Base-by-base conservation (phyloP, 305 asterid genomes). In the Salvia sclarea region DNA sequence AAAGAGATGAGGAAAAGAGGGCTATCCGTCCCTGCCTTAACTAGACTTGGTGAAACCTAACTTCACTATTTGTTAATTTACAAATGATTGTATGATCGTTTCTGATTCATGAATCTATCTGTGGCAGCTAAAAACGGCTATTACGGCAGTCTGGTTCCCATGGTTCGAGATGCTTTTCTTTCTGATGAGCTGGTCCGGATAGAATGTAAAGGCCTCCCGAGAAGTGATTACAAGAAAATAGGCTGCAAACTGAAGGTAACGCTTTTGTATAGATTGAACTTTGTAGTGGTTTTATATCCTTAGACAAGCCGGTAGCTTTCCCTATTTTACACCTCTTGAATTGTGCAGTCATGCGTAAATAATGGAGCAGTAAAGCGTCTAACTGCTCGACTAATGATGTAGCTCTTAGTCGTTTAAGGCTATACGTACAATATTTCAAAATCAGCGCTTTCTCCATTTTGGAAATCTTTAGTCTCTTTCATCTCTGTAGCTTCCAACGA, bases 51-150 rank as follows among this genome's bases (percentile, higher is more conserved):
- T 92, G 82, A 44, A 43, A 50, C 43, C 79, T 61, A 4, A 14
- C 69, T 49, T 44, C 57, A 14, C 2, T 35, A 6, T 52, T 72
- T 43, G 50, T 58, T 56, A 60, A 33, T 35, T 25, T 33, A 35
- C 61, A 16, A 20, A 14, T 45, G 53, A 61, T 16, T 6, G 17
- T 58, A 58, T 4, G 30, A 33, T 66, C 12, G 24, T 55, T 66
- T 37, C 41, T 65, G 33, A 82, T 68, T 6, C 35, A 28, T 53
- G 30, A 31, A 25, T 65, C 8, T 11, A 12, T 41, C 58, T 48
- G 52, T 63, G 74, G 84, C 92, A 89, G 98, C 90, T 33, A 90
- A 84, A 82, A 92, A 90, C 69, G 97, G 98, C 48, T 92, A 92
- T 69, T 92, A 92, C 66, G 96, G 89, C 52, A 85, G 88, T 69